Evolutionary conservation across 2,329 filamentous ascomycete species (phyloP).

Genomic region (Triangularia verruculosa): DNA sequence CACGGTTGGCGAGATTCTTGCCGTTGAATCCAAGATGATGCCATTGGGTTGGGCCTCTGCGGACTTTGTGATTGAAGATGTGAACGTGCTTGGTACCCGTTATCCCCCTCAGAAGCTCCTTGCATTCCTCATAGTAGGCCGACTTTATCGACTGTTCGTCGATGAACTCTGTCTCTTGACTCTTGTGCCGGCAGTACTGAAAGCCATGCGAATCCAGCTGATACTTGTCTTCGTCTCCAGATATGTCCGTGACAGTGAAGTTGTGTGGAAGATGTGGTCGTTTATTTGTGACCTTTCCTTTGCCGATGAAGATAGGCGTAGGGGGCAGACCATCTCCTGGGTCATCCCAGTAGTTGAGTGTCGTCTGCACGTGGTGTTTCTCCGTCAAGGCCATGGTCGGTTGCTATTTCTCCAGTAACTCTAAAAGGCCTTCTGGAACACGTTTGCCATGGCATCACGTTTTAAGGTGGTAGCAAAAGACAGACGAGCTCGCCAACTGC

Average conservation of each 20-base stretch:
- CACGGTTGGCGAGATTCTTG: constrained; percentile 51
- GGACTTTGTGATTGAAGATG: constrained; percentile 33
- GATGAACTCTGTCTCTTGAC: constrained; percentile 34
- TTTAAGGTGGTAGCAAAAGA: not conserved
- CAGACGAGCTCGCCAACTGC: constrained; percentile 6
- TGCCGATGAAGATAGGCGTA: constrained; percentile 23
- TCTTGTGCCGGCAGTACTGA: constrained; percentile 34
- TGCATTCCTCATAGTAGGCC: constrained; percentile 71
- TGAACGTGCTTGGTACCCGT: constrained; percentile 29
- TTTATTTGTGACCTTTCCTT: constrained; percentile 29
- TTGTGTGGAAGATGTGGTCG: constrained; percentile 41
- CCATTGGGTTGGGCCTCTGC: constrained; percentile 45
- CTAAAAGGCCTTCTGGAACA: not conserved
- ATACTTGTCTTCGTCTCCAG: constrained; percentile 40
- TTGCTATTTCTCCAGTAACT: not conserved
- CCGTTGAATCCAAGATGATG: constrained; percentile 60
- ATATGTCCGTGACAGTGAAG: constrained; percentile 36
- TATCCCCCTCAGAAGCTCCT: constrained; percentile 58
- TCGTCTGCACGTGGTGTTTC: constrained; percentile 24
- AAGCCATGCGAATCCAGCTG: constrained; percentile 43
- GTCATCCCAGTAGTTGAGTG: constrained; percentile 29
- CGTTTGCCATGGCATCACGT: not conserved
- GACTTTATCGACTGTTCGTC: constrained; percentile 59
- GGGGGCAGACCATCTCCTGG: constrained; percentile 28
- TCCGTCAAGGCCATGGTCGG: not conserved